These are phyloP conservation scores for Allantophomopsis lycopodina DNA, from an alignment of 2,329 filamentous ascomycete species.

Conservation along the genomic window DNA sequence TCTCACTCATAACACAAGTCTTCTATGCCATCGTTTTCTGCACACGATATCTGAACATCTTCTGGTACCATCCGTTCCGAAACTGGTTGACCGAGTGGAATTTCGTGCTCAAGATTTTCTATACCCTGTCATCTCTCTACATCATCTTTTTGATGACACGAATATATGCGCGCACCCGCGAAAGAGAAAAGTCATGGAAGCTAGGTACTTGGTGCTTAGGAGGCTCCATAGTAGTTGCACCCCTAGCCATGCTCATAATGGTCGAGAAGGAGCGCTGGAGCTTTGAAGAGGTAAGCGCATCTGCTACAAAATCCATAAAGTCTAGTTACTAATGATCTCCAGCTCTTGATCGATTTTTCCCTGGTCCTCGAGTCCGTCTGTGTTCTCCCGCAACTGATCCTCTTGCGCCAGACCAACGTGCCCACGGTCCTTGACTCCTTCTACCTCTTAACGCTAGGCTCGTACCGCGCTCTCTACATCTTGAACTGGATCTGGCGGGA, in stretches of 20 bases:
- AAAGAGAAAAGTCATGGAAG: constrained; percentile 90
- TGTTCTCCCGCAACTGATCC: constrained; percentile 79
- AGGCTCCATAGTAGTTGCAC: constrained; percentile 53
- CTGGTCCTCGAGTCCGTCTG: constrained; percentile 85
- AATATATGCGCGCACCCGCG: constrained; percentile 74
- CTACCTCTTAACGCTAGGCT: constrained; percentile 78
- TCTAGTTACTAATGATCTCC: too few relatives aligned
- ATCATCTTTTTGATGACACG: constrained; percentile 81
- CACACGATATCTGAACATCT: constrained; percentile 77
- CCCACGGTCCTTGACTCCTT: constrained; percentile 96
- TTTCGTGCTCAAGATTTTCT: constrained; percentile 77
- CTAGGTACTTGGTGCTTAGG: constrained; percentile 57
- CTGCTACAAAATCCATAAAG: too few relatives aligned
- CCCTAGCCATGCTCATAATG: constrained; percentile 61
- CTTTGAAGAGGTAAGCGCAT: constrained; percentile 32
- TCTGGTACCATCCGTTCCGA: constrained; percentile 30
- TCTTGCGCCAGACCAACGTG: constrained; percentile 87
- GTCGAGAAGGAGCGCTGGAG: constrained; percentile 29
- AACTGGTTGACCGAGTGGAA: constrained; percentile 43
- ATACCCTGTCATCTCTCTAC: constrained; percentile 72
- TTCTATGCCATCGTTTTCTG: constrained; percentile 80
- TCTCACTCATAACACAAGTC: constrained; percentile 82
- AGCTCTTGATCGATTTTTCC: constrained; percentile 65
- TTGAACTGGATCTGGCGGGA: constrained; percentile 75
- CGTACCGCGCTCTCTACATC: constrained; percentile 80